Conservation (phyloP, 768 basidiomycete genomes). For the Hysterangium stoloniferum region DNA sequence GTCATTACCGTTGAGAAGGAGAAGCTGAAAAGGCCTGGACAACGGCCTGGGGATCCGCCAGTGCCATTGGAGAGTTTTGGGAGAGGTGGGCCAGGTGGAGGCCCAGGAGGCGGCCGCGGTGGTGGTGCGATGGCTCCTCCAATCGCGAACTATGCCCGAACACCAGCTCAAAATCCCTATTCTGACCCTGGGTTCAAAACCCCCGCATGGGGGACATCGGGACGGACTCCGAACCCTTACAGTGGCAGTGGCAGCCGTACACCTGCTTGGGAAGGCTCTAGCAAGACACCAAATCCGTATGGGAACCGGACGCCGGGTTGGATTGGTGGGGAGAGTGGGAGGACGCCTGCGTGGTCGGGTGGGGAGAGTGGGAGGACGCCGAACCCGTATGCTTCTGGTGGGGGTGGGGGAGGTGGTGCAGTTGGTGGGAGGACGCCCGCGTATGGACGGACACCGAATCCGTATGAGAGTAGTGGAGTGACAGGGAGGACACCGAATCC, state of each 20-base stretch:
- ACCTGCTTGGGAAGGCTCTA: slow-evolving; percentile 56
- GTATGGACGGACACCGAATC: slow-evolving; percentile 12
- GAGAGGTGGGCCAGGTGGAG: slow-evolving; percentile 11
- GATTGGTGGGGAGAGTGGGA: slow-evolving; percentile 24
- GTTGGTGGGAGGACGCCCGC: not conserved
- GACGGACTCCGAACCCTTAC: slow-evolving; percentile 67
- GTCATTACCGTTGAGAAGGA: slow-evolving; percentile 80
- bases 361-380: slow-evolving; percentile 61
- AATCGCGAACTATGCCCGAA: slow-evolving; percentile 21
- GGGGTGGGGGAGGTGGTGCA: slow-evolving; percentile 28
- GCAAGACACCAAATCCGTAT: slow-evolving; percentile 69
- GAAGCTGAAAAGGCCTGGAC: slow-evolving; percentile 60
- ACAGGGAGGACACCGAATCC: not conserved
- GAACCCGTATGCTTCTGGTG: slow-evolving; percentile 45
- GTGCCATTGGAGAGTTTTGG: slow-evolving; percentile 34
- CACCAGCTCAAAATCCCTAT: slow-evolving; percentile 42
- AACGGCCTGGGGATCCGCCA: slow-evolving; percentile 33
- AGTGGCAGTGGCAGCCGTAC: slow-evolving; percentile 56
- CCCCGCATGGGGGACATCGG: slow-evolving; percentile 28
- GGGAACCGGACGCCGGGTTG: slow-evolving; percentile 48
- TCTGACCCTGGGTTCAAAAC: slow-evolving; percentile 22
- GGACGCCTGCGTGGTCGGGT: slow-evolving; percentile 26
- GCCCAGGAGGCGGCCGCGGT: slow-evolving; percentile 19
- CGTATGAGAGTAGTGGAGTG: not conserved
- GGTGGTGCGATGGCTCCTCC: slow-evolving; percentile 11